Percentiles rank a stretch among this genome's conserved stretches.
These are phyloP conservation scores for Colletotrichum melonis DNA, from an alignment of 2,329 filamentous ascomycete species.

Conservation along the genomic window DNA sequence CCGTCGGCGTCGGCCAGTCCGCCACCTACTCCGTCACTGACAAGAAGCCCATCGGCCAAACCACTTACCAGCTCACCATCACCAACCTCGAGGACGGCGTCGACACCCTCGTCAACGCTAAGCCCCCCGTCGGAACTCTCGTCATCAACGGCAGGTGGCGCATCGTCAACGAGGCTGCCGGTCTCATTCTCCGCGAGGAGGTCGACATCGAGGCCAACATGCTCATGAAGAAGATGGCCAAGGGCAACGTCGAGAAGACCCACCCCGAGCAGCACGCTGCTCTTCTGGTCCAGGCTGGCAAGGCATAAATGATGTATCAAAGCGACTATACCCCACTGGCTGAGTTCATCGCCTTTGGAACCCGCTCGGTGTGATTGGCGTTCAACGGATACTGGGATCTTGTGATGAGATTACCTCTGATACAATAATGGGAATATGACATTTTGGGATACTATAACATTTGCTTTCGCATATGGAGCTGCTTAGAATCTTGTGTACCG, in stretches of 20 bases:
- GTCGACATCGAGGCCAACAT: slow-evolving; percentile 34
- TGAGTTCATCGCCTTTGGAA: background rate
- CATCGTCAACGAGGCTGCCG: slow-evolving; percentile 14
- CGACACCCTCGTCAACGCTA: slow-evolving; percentile 34
- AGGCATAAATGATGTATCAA: slow-evolving; percentile 19
- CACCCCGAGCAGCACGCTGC: slow-evolving; percentile 33
- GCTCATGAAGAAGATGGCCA: slow-evolving; percentile 36
- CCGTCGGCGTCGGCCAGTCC: slow-evolving; percentile 20
- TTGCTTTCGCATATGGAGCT: background rate
- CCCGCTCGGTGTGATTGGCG: slow-evolving; percentile 9
- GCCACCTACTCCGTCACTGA: slow-evolving; percentile 34
- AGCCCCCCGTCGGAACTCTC: slow-evolving; percentile 34
- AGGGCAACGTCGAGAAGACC: slow-evolving; percentile 35
- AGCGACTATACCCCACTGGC: slow-evolving; percentile 3
- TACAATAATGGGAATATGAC: slow-evolving; percentile 19
- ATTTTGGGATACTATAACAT: background rate
- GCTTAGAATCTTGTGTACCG: too few species aligned
- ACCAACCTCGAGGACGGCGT: slow-evolving; percentile 34
- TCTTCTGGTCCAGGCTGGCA: slow-evolving; percentile 31
- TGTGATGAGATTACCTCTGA: slow-evolving; percentile 13
- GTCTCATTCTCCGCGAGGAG: slow-evolving; percentile 32
- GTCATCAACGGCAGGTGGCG: slow-evolving; percentile 33
- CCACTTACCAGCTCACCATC: slow-evolving; percentile 34
- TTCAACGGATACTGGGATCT: slow-evolving; percentile 3
- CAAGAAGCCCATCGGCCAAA: slow-evolving; percentile 36